phyloP scores from a whole-genome alignment of 768 basidiomycete genomes.

The Suillus bovinus region DNA sequence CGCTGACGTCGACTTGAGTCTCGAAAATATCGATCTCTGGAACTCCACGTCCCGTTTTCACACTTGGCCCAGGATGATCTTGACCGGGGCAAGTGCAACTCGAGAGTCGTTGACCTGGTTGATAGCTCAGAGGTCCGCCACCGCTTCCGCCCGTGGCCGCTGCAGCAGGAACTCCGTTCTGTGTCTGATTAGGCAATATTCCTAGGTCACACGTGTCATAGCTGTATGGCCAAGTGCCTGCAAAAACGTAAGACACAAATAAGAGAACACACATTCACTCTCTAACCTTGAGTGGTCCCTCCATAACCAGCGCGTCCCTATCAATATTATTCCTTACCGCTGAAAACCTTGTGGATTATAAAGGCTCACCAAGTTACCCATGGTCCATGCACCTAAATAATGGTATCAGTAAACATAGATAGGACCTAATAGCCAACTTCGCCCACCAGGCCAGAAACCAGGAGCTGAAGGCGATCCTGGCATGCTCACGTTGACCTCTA shows the following conservation, averaged over 20 bases:
- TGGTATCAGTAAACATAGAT: conserved; percentile 9
- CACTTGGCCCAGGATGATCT: conserved; percentile 86
- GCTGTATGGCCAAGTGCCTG: conserved; percentile 73
- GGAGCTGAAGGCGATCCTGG: conserved; percentile 61
- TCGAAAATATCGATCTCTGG: conserved; percentile 96
- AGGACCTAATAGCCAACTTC: conserved; percentile 30
- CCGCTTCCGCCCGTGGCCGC: conserved; percentile 50
- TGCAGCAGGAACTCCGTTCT: conserved; percentile 56
- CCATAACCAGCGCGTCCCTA: conserved; percentile 88
- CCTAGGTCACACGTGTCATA: conserved; percentile 87
- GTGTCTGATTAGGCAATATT: conserved; percentile 81
- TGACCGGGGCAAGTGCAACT: conserved; percentile 85
- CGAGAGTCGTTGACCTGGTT: conserved; percentile 85
- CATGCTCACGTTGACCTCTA: conserved; percentile 80
- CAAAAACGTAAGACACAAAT: conserved; percentile 9
- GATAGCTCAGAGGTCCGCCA: conserved; percentile 66
- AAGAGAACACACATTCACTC: neutral
- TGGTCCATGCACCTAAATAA: conserved; percentile 61
- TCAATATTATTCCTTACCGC: conserved; percentile 27
- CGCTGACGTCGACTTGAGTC: conserved; percentile 61
- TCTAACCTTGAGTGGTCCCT: conserved; percentile 74
- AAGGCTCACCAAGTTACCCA: conserved; percentile 61
- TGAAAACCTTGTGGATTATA: neutral
- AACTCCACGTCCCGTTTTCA: conserved; percentile 64
- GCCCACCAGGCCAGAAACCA: conserved; percentile 82